Evolutionary conservation across 139 green algal genomes (phyloP).

Genomic region (Tetraselmis striata): DNA sequence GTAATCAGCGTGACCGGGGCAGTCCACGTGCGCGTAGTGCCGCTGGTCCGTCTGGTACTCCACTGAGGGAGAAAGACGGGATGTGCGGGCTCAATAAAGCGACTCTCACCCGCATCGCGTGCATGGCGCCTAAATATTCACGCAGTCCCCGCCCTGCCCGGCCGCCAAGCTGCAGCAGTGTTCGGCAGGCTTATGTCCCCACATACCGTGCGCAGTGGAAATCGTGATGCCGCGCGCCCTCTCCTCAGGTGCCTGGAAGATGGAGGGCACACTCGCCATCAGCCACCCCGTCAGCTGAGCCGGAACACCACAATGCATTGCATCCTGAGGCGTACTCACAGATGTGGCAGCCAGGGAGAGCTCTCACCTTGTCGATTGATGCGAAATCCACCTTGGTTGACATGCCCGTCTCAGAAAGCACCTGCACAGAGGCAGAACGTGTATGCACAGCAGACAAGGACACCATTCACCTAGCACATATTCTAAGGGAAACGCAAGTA

Average conservation of each 20-base stretch:
- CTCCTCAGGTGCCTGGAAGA: conserved; percentile 88
- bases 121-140: too few species aligned
- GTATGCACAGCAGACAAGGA: not conserved
- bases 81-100: too few species aligned
- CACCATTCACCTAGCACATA: not conserved
- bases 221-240: conserved; percentile 99
- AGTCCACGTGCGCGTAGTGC: conserved; percentile 99
- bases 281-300: too few species aligned
- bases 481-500: not conserved
- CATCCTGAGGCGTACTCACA: too few species aligned
- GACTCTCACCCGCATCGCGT: too few species aligned
- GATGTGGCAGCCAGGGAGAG: too few species aligned
- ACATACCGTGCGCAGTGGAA: conserved; percentile 82
- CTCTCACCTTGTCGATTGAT: conserved; percentile 94
- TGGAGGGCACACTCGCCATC: too few species aligned
- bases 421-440: conserved; percentile 30
- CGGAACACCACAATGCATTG: too few species aligned
- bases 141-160: too few species aligned
- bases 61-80: too few species aligned
- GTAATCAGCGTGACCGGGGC: conserved; percentile 97
- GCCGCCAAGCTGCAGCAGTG: too few species aligned
- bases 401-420: conserved; percentile 79
- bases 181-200: too few species aligned
- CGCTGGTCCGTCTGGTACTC: conserved; percentile 96
- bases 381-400: conserved; percentile 86